Evolutionary conservation across 2,329 filamentous ascomycete genomes (phyloP).

Genomic region (Teratosphaeria destructans): DNA sequence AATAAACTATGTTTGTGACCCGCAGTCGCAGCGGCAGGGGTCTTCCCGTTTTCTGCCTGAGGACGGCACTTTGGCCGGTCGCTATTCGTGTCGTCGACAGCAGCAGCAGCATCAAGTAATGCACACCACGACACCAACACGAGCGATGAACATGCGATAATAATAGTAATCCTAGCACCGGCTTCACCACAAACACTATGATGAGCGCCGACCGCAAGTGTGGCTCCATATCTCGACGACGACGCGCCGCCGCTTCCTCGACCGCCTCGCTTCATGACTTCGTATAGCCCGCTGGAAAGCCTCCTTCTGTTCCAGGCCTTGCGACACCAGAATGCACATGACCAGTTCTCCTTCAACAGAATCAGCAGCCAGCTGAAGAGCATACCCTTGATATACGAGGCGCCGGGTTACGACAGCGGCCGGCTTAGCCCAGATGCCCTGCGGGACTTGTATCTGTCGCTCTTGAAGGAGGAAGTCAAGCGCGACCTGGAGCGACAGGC

Average conservation of each 20-base stretch:
- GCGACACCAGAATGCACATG: slow-evolving; percentile 51
- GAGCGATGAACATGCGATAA: neutral
- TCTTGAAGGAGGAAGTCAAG: slow-evolving; percentile 64
- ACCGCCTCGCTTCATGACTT: slow-evolving; percentile 28
- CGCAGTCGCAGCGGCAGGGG: no score
- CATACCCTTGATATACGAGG: slow-evolving; percentile 62
- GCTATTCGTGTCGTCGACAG: neutral
- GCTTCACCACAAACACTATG: neutral
- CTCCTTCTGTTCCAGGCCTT: slow-evolving; percentile 77
- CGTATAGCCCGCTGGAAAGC: slow-evolving; percentile 77
- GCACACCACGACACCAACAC: neutral
- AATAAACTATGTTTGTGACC: no score
- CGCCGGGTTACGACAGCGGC: slow-evolving; percentile 59
- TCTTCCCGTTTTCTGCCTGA: no score
- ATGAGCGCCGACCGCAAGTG: neutral
- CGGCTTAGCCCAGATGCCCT: slow-evolving; percentile 70
- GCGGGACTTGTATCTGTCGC: slow-evolving; percentile 63
- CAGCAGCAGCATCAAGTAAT: neutral
- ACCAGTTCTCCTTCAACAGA: slow-evolving; percentile 49
- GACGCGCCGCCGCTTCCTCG: neutral
- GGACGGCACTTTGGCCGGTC: neutral
- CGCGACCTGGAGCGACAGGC: slow-evolving; percentile 23
- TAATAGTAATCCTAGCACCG: neutral
- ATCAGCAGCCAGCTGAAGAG: slow-evolving; percentile 66
- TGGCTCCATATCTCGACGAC: slow-evolving; percentile 2